A percentile compares a stretch with the other conserved stretches of the same genome.
phyloP scores from a whole-genome alignment of 208 protist species.

The Trichomonas vaginalis region DNA sequence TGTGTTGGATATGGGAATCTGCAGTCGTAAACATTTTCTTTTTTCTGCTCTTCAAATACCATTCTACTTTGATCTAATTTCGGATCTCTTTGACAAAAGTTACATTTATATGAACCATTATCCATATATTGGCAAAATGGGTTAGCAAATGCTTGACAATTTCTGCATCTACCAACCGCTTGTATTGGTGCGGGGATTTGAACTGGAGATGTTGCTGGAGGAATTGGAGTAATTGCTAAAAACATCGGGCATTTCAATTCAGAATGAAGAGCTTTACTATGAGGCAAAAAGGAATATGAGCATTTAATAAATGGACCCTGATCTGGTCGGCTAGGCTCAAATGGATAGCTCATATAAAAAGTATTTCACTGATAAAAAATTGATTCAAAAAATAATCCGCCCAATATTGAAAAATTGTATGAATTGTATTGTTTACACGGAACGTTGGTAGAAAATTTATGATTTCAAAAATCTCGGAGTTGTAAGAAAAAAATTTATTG shows the following conservation, averaged over 20 bases:
- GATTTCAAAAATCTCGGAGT: no score
- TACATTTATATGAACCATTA: not conserved
- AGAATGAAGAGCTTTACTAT: not conserved
- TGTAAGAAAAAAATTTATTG: no score
- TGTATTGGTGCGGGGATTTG: not conserved
- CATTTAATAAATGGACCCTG: not conserved
- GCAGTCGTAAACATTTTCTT: not conserved
- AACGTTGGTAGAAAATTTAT: no score
- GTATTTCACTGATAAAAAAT: no score
- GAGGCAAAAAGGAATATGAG: not conserved
- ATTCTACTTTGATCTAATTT: not conserved
- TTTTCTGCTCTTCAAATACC: not conserved
- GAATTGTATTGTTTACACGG: no score
- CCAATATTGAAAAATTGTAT: no score
- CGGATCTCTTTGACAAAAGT: not conserved
- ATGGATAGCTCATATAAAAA: not conserved
- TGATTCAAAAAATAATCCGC: no score
- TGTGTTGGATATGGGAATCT: not conserved
- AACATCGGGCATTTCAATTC: not conserved
- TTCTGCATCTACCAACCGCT: not conserved
- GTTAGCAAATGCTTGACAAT: not conserved
- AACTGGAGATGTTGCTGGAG: not conserved
- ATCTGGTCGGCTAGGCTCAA: not conserved
- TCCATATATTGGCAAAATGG: not conserved
- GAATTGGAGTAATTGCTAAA: not conserved